Percentiles rank a stretch among this genome's conserved stretches.
Evolutionary conservation across 176 grass and related monocot species (phyloP).

Genomic region (Tillandsia leiboldiana): DNA sequence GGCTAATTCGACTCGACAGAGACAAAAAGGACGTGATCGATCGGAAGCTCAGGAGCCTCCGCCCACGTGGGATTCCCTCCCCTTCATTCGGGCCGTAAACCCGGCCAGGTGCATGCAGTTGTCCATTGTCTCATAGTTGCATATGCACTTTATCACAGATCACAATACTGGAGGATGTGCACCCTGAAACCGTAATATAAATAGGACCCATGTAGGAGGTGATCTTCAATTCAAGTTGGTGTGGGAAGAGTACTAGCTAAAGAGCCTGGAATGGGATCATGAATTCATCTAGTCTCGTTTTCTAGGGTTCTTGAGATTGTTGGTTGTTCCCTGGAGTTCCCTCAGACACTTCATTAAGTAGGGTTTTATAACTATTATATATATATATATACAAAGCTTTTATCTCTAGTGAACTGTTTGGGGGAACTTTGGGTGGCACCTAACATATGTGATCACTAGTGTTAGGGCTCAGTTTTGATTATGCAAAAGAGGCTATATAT

Average conservation of each 20-base stretch:
- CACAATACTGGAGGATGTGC: too few species aligned
- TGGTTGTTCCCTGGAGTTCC: constrained; percentile 29
- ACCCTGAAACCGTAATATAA: constrained; percentile 26
- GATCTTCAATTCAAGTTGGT: too few species aligned
- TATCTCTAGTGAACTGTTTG: constrained; percentile 28
- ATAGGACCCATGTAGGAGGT: constrained; percentile 21
- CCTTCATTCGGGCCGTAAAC: constrained; percentile 20
- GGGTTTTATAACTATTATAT: background rate
- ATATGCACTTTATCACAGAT: too few species aligned
- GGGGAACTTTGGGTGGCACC: constrained; percentile 20
- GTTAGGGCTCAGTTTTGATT: background rate
- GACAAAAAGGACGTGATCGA: too few species aligned
- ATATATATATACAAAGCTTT: too few species aligned
- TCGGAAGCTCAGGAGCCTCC: too few species aligned
- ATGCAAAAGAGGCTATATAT: too few species aligned
- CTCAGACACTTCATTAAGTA: constrained; percentile 27
- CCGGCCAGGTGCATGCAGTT: constrained; percentile 34
- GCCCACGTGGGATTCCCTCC: too few species aligned
- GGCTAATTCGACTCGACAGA: too few species aligned
- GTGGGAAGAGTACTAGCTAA: too few species aligned
- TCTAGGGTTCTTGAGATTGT: constrained; percentile 5
- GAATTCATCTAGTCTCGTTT: constrained; percentile 26
- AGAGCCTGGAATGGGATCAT: background rate
- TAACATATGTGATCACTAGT: background rate
- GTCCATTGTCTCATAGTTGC: too few species aligned